Percentiles rank a stretch among this genome's conserved stretches.
phyloP scores from a whole-genome alignment of 2,329 filamentous ascomycete genomes.

The Clathrospora elynae region DNA sequence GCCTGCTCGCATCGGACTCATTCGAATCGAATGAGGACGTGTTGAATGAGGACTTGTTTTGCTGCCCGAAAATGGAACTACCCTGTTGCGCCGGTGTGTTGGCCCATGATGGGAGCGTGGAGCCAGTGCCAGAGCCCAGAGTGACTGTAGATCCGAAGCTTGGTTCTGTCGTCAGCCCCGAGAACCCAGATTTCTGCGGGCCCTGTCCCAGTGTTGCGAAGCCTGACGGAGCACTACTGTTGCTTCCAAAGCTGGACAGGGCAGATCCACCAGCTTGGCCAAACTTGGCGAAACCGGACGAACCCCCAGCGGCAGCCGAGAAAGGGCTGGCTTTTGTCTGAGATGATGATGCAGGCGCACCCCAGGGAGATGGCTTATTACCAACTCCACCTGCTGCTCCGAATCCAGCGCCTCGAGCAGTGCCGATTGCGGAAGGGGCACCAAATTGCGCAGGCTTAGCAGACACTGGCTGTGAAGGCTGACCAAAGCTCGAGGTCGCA shows the following conservation, averaged over 20 bases:
- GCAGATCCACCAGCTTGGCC: constrained; percentile 32
- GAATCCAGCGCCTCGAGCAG: constrained; percentile 36
- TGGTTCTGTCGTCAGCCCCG: constrained; percentile 34
- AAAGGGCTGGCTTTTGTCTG: constrained; percentile 44
- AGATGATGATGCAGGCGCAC: constrained; percentile 25
- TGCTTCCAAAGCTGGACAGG: constrained; percentile 21
- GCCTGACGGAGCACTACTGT: constrained; percentile 28
- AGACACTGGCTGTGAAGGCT: constrained; percentile 27
- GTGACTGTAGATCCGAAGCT: constrained; percentile 52
- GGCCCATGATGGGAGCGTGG: constrained; percentile 41
- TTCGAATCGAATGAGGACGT: constrained; percentile 39
- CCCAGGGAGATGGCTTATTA: constrained; percentile 31
- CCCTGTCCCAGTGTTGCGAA: constrained; percentile 39
- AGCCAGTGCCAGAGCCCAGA: constrained; percentile 42
- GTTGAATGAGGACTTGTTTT: constrained; percentile 37
- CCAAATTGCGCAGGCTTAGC: too few species aligned
- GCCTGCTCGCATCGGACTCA: constrained; percentile 37
- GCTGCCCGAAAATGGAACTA: constrained; percentile 35
- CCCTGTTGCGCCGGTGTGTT: constrained; percentile 40
- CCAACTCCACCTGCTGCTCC: constrained; percentile 29
- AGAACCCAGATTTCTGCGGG: constrained; percentile 39
- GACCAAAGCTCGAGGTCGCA: constrained; percentile 19
- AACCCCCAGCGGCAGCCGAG: constrained; percentile 24
- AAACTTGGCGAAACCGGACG: constrained; percentile 44
- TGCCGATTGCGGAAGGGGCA: constrained; percentile 17